These are phyloP conservation scores for Thielaviopsis euricoi DNA, from an alignment of 2,329 filamentous ascomycete genomes.

Conservation along the genomic window DNA sequence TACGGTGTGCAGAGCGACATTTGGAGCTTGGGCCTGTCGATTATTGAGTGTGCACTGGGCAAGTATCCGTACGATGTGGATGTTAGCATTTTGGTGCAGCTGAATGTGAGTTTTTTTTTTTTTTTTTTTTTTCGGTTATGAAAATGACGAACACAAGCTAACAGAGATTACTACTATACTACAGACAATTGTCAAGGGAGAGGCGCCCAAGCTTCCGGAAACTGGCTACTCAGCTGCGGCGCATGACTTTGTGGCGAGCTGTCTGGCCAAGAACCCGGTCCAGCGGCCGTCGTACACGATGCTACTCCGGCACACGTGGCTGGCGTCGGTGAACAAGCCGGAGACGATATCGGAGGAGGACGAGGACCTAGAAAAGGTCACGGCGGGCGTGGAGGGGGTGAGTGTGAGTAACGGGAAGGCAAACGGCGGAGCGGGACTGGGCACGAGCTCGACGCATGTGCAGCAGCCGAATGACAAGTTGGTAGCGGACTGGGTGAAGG, in stretches of 20 bases:
- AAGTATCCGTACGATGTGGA: conserved; percentile 95
- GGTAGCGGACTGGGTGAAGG: conserved; percentile 70
- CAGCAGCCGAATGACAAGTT: conserved; percentile 51
- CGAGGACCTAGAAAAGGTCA: conserved; percentile 39
- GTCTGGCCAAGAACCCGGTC: conserved; percentile 82
- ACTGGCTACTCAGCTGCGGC: conserved; percentile 65
- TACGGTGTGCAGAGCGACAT: conserved; percentile 98
- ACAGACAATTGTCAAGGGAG: conserved; percentile 92
- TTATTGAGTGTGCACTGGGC: conserved; percentile 92
- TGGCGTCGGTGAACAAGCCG: conserved; percentile 58
- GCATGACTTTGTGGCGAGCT: conserved; percentile 73
- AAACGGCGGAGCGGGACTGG: not conserved
- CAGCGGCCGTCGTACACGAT: conserved; percentile 87
- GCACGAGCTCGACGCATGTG: conserved; percentile 11
- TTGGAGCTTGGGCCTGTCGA: conserved; percentile 85
- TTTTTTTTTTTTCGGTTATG: not conserved
- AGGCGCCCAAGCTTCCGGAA: conserved; percentile 73
- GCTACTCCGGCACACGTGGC: conserved; percentile 80
- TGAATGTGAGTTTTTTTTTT: conserved; percentile 54
- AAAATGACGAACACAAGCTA: too few relatives aligned
- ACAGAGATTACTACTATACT: too few relatives aligned
- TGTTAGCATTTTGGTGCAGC: conserved; percentile 93
- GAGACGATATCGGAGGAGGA: conserved; percentile 56
- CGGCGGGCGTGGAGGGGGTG: not conserved
- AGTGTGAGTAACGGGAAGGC: too few relatives aligned